Evolutionary conservation across 1,284 basidiomycete genomes (phyloP), one percentile per base, ranked within the genome.

Genomic region (Moniliophthora roreri): DNA sequence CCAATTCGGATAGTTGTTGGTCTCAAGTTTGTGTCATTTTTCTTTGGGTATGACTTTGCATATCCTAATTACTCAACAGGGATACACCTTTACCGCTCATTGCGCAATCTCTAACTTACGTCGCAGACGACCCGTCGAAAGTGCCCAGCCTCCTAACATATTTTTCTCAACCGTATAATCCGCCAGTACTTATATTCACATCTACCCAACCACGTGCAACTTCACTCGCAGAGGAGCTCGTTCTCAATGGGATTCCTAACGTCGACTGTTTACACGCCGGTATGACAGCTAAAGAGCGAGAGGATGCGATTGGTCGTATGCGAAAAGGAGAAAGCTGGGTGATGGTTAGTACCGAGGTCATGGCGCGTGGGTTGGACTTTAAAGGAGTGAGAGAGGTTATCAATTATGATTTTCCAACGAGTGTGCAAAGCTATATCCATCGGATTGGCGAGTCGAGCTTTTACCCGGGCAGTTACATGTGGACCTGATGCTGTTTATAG

Each of bases 301-400:
- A 96, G 60, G 87, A 93, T 61, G 85, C 90, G 9, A 82, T 98
- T 10, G 78, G 80, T 42, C 84, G 88, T 18, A 98, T 99, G 84
- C 85, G 91, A 42, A 78, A 79, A 59, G 96, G 94, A 0, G 82
- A 89, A 62, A 89, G 91, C 57, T 98, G 95, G 95, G 82, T 95
- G 23, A 83, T 98, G 79, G 82, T 97, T 47, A 91, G 88, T 59
- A 98, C 95, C 13, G 95, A 98, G 66, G 91, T 97, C 36, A 90
- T 97, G 87, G 94, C 93, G 10, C 81, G 97, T 59, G 97, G 96
- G 3, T 95, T 99, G 85, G 96, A 99, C 67, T 98, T 99, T 76
- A 91, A 92, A 68, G 95, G 95, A 11, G 88, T 99, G 40, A 80
- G 89, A 58, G 87, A 98, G 62, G 95, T 99, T 10, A 89, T 99